A percentile compares a stretch with the other conserved stretches of the same genome.
Evolutionary conservation across 768 basidiomycete species (phyloP).

Genomic region (Leccinum obscurum): DNA sequence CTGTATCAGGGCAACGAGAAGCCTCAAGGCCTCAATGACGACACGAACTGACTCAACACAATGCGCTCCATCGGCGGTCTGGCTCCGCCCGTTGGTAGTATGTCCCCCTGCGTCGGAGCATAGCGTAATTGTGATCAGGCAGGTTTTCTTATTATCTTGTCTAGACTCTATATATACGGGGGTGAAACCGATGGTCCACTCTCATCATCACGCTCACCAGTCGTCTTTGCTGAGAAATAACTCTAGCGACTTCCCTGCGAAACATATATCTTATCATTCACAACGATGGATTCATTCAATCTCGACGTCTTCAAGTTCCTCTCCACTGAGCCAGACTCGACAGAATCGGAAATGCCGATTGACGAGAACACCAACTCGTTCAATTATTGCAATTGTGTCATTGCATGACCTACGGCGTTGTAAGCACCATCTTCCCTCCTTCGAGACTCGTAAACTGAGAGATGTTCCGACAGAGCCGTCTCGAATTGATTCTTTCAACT

Average conservation of each 20-base stretch:
- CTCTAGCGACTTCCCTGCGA: slow-evolving; percentile 8
- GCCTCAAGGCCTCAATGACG: background rate
- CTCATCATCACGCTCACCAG: slow-evolving; percentile 4
- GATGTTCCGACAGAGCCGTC: background rate
- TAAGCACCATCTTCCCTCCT: slow-evolving; percentile 9
- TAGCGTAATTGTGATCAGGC: slow-evolving; percentile 2
- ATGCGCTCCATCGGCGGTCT: slow-evolving; percentile 11
- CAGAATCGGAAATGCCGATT: slow-evolving; percentile 13
- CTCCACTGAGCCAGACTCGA: slow-evolving; percentile 2
- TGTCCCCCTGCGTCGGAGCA: slow-evolving; percentile 5
- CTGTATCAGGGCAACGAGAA: background rate
- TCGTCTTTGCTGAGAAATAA: slow-evolving; percentile 8
- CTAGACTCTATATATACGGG: slow-evolving; percentile 15
- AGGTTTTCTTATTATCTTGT: slow-evolving; percentile 18
- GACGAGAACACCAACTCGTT: slow-evolving; percentile 6
- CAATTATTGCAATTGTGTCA: slow-evolving; percentile 12
- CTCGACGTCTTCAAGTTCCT: background rate
- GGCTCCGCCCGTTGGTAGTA: slow-evolving; percentile 6
- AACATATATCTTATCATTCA: slow-evolving; percentile 3
- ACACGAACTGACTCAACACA: slow-evolving; percentile 13
- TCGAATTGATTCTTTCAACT: background rate
- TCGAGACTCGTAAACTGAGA: slow-evolving; percentile 1
- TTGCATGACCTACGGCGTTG: slow-evolving; percentile 18
- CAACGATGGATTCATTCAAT: slow-evolving; percentile 22
- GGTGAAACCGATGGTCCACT: background rate